phyloP scores from a whole-genome alignment of 306 rosid genomes.

The Fragaria ananassa region DNA sequence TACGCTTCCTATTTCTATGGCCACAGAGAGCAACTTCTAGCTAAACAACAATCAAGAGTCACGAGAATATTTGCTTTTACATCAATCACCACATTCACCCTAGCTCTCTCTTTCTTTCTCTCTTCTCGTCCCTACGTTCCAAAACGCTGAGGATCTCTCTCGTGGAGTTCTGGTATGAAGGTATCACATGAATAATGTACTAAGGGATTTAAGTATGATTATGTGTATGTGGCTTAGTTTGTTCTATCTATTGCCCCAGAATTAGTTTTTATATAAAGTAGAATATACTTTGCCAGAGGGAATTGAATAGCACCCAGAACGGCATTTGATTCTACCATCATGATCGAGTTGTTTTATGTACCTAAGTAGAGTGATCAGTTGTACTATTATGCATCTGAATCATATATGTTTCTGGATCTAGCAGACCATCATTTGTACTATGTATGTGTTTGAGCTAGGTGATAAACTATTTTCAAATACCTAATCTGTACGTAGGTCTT shows the following conservation, averaged over 20 bases:
- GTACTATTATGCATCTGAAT: not conserved
- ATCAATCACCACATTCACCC: conserved; percentile 33
- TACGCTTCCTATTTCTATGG: conserved; percentile 35
- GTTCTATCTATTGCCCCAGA: not conserved
- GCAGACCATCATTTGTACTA: not conserved
- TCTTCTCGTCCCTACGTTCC: conserved; percentile 15
- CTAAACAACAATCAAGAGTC: conserved; percentile 70
- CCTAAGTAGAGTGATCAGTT: not conserved
- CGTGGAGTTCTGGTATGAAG: not conserved
- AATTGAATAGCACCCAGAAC: not conserved
- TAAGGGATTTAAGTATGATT: not conserved
- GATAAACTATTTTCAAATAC: not conserved
- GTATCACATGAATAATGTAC: conserved; percentile 9
- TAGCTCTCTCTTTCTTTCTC: conserved; percentile 8
- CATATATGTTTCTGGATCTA: not conserved
- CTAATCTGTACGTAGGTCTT: not conserved
- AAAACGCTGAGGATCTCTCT: not conserved
- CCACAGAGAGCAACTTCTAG: conserved; percentile 30
- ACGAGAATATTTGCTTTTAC: conserved; percentile 42
- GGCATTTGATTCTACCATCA: not conserved
- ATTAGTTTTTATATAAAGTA: not conserved
- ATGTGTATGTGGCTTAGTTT: not conserved
- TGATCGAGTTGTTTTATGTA: not conserved
- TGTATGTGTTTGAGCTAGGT: not conserved
- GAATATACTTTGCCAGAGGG: not conserved